Base-by-base conservation (phyloP, 2,329 filamentous ascomycete genomes). In the Stachybotrys chartarum region DNA sequence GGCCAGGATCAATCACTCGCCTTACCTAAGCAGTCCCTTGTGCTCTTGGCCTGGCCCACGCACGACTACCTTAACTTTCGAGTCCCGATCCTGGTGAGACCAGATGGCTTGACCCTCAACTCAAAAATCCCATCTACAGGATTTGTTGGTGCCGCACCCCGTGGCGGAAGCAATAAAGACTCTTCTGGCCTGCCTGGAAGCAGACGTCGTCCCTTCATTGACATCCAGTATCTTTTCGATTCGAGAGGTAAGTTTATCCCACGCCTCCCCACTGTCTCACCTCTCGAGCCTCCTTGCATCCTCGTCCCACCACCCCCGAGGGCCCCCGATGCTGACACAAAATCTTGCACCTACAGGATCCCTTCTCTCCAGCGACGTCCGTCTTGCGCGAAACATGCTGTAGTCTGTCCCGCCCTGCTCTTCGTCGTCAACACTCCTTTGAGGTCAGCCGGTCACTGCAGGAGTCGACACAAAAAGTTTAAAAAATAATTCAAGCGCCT, bases 361-460 rank as follows among this genome's bases (percentile, higher is more conserved):
- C 67, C 61, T 32, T 18, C 31, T 30, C 30, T 35, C 51, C 52
- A 63, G 64, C 58, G 57, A 58, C 60, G 58, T 58, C 57, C 52
- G 62, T 61, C 56, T 62, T 60, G n/a, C 10, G 45, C 45, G 7
- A 64, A 69, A 60, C 56, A 73, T 72, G 70, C 66, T 59, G 63
- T 68, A 69, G 61, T 61, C 57, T 58, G 59, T 57, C 60, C 64
- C 61, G 58, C 54, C 56, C 56, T 64, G 58, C 57, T 58, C 57
- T 63, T 68, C 62, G 57, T 60, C 61, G 66, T 66, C 63, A 58
- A 68, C 70, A 78, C 82, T 86, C 83, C 84, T 87, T 87, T 87
- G 84, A 87, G 84, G 85, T 86, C 87, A 90, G 87, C 86, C 81
- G 85, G 86, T 78, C 82, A 82, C 87, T 90, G 87, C 87, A 90